phyloP scores from a whole-genome alignment of 179 eudicot genomes.

The Silene vulgaris region DNA sequence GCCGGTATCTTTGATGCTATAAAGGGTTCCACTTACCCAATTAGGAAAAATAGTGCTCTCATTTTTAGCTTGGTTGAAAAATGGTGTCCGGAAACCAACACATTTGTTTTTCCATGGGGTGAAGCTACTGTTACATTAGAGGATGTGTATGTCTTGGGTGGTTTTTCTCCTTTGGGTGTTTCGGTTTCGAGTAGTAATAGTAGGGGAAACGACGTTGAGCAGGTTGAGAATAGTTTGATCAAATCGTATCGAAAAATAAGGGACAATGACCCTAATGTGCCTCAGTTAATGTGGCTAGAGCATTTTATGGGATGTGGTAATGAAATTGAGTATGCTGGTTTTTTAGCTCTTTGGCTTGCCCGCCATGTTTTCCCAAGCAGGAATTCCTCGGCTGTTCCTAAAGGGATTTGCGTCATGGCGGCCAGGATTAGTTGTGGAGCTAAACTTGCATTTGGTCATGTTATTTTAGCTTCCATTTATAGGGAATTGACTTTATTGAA shows the following conservation, averaged over 20 bases:
- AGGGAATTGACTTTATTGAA: conserved; percentile 32
- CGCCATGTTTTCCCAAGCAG: conserved; percentile 32
- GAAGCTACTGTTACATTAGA: conserved; percentile 16
- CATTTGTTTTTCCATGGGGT: conserved; percentile 28
- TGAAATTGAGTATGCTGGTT: conserved; percentile 34
- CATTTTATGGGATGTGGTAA: conserved; percentile 26
- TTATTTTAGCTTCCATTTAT: conserved; percentile 36
- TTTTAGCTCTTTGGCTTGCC: conserved; percentile 39
- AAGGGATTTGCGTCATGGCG: conserved; percentile 26
- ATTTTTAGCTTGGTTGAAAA: conserved; percentile 17
- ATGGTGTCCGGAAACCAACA: conserved; percentile 39
- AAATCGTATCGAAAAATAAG: too few species aligned
- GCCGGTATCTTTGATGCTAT: too few species aligned
- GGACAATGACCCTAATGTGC: neutral
- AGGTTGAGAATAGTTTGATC: too few species aligned
- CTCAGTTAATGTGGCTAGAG: conserved; percentile 16
- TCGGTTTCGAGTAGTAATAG: neutral
- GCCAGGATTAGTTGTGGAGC: conserved; percentile 36
- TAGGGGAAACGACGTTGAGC: too few species aligned
- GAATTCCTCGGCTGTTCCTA: neutral
- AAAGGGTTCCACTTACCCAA: too few species aligned
- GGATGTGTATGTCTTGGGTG: conserved; percentile 21
- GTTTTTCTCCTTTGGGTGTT: conserved; percentile 16
- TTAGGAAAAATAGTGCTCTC: too few species aligned
- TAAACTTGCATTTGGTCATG: conserved; percentile 31